Percentiles rank a stretch among this genome's conserved stretches.
phyloP scores from a whole-genome alignment of 495 filamentous ascomycete species.

The Chaetomium cochliodes region DNA sequence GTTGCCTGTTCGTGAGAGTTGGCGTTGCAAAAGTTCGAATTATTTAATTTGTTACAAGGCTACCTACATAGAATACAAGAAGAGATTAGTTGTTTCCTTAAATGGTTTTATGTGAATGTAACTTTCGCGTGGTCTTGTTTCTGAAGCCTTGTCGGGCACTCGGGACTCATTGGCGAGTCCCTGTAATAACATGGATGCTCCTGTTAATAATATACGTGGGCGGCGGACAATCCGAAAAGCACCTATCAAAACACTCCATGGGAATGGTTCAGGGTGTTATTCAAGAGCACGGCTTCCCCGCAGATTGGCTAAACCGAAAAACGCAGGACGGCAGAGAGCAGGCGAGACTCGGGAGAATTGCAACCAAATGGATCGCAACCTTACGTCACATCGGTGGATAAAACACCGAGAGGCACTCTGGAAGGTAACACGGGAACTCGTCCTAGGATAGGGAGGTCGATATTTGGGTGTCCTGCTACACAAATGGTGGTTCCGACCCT shows the following conservation, averaged over 20 bases:
- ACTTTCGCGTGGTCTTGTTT: too few relatives aligned
- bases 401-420: not conserved
- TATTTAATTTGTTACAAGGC: too few relatives aligned
- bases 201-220: too few relatives aligned
- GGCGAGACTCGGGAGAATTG: constrained; percentile 1
- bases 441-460: not conserved
- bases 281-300: not conserved
- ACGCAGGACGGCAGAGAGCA: not conserved
- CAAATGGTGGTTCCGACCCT: not conserved
- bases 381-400: constrained; percentile 13
- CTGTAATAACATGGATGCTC: too few relatives aligned
- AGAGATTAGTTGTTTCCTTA: too few relatives aligned
- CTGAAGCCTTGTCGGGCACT: too few relatives aligned
- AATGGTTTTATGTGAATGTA: too few relatives aligned
- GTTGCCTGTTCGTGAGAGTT: too few relatives aligned
- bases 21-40: too few relatives aligned
- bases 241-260: not conserved
- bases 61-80: too few relatives aligned
- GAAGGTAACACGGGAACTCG: not conserved
- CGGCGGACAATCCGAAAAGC: constrained; percentile 11
- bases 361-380: not conserved
- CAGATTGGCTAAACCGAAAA: not conserved
- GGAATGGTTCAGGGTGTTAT: not conserved
- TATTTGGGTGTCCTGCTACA: not conserved
- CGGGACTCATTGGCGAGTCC: too few relatives aligned